phyloP scores from a whole-genome alignment of 1,284 basidiomycete genomes.

The Ustilago sp. region DNA sequence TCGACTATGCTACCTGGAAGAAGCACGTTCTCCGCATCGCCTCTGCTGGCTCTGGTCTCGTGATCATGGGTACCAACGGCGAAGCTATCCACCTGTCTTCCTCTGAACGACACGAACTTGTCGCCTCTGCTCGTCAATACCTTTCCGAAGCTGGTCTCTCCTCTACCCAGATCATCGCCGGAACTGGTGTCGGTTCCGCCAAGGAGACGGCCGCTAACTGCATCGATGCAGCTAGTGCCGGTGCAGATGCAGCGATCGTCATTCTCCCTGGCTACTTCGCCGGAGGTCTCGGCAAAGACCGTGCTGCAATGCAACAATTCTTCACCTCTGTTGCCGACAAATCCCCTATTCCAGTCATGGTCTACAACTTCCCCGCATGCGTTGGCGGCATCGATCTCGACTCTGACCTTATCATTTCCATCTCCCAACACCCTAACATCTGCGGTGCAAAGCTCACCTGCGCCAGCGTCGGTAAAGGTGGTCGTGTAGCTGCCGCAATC shows the following conservation, averaged over 20 bases:
- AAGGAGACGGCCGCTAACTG: slow-evolving; percentile 81
- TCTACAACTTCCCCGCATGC: slow-evolving; percentile 86
- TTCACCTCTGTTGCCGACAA: slow-evolving; percentile 81
- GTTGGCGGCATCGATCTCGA: slow-evolving; percentile 83
- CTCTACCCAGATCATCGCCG: slow-evolving; percentile 80
- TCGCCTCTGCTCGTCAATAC: slow-evolving; percentile 78
- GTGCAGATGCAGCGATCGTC: slow-evolving; percentile 86
- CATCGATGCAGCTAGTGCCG: slow-evolving; percentile 80
- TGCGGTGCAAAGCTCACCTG: slow-evolving; percentile 87
- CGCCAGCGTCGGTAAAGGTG: slow-evolving; percentile 88
- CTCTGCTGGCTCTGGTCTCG: slow-evolving; percentile 79
- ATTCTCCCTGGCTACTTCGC: slow-evolving; percentile 87
- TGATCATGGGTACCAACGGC: slow-evolving; percentile 85
- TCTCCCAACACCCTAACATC: slow-evolving; percentile 86
- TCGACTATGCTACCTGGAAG: slow-evolving; percentile 81
- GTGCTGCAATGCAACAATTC: slow-evolving; percentile 79
- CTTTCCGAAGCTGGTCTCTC: slow-evolving; percentile 77
- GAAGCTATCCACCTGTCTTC: slow-evolving; percentile 82
- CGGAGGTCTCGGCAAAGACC: slow-evolving; percentile 76
- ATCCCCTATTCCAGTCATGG: slow-evolving; percentile 85
- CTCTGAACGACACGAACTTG: slow-evolving; percentile 78
- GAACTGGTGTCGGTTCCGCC: slow-evolving; percentile 84
- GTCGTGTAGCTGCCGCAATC: slow-evolving; percentile 80
- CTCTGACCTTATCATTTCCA: slow-evolving; percentile 83
- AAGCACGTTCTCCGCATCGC: slow-evolving; percentile 80